Percentiles rank a stretch among this genome's conserved stretches.
These are phyloP conservation scores for Syzygium aqueum DNA, from an alignment of 345 rosid genomes.

Conservation along the genomic window DNA sequence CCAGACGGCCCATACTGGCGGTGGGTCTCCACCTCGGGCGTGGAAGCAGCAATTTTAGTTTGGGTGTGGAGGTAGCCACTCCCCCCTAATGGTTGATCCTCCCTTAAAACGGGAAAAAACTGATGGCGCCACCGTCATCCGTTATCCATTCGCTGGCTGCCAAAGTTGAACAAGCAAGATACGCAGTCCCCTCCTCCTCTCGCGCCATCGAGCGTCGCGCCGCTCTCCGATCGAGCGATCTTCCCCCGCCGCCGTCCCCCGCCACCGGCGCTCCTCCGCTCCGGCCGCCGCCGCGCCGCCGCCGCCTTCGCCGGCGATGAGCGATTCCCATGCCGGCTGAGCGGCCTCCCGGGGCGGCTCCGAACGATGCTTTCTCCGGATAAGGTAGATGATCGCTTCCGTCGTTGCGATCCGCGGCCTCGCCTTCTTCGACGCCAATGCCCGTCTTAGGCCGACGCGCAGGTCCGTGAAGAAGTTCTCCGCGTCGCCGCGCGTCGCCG, in stretches of 20 bases:
- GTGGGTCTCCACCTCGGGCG: no score
- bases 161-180: no score
- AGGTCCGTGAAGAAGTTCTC: background rate
- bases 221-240: no score
- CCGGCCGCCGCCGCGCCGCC: background rate
- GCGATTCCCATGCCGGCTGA: background rate
- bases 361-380: constrained; percentile 40
- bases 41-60: no score
- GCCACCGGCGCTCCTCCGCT: background rate
- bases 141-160: no score
- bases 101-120: no score
- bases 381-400: constrained; percentile 64
- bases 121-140: no score
- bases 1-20: no score
- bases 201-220: no score
- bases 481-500: background rate
- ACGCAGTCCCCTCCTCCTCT: no score
- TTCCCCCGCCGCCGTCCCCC: background rate
- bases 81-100: no score
- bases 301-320: background rate
- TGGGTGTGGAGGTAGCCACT: no score
- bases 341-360: background rate
- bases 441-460: constrained; percentile 5
- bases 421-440: constrained; percentile 21
- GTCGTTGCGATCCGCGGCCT: constrained; percentile 37